Conservation (phyloP, 2,329 filamentous ascomycete genomes). For the Metarhizium anisopliae region DNA sequence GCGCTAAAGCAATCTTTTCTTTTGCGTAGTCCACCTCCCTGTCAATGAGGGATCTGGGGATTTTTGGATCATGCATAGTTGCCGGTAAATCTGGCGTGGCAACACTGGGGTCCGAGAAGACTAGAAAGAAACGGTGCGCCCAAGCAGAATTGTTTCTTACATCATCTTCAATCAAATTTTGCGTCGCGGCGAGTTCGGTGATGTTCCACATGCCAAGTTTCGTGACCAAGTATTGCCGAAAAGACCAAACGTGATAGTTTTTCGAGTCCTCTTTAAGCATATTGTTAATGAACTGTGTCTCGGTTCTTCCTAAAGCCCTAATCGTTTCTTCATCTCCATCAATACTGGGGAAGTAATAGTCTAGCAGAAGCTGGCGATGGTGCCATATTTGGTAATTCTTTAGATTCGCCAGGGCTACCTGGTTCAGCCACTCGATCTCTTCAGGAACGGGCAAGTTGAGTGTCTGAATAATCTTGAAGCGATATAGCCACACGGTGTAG, state of each 20-base stretch:
- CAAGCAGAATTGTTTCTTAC: constrained; percentile 95
- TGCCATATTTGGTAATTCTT: constrained; percentile 99
- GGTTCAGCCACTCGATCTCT: constrained; percentile 82
- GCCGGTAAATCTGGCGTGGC: constrained; percentile 38
- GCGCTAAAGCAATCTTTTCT: constrained; percentile 65
- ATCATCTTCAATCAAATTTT: constrained; percentile 66
- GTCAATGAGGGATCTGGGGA: constrained; percentile 57
- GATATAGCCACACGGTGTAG: constrained; percentile 98
- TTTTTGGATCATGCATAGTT: constrained; percentile 42
- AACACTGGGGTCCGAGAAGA: constrained; percentile 56
- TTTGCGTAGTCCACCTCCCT: constrained; percentile 69
- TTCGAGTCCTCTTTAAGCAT: constrained; percentile 87
- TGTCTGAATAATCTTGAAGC: constrained; percentile 66
- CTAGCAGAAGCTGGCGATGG: constrained; percentile 57
- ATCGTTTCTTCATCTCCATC: constrained; percentile 47
- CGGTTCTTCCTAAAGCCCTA: constrained; percentile 51
- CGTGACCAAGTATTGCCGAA: constrained; percentile 63
- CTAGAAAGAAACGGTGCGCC: constrained; percentile 94
- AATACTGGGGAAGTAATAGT: constrained; percentile 50
- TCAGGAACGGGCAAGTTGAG: constrained; percentile 55
- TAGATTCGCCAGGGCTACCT: constrained; percentile 70
- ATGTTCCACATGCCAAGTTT: constrained; percentile 63
- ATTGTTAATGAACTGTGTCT: constrained; percentile 64
- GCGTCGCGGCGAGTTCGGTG: constrained; percentile 61
- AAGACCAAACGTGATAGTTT: constrained; percentile 98